phyloP scores from a whole-genome alignment of 2,329 filamentous ascomycete species.

The Fusarium protoensiforme region DNA sequence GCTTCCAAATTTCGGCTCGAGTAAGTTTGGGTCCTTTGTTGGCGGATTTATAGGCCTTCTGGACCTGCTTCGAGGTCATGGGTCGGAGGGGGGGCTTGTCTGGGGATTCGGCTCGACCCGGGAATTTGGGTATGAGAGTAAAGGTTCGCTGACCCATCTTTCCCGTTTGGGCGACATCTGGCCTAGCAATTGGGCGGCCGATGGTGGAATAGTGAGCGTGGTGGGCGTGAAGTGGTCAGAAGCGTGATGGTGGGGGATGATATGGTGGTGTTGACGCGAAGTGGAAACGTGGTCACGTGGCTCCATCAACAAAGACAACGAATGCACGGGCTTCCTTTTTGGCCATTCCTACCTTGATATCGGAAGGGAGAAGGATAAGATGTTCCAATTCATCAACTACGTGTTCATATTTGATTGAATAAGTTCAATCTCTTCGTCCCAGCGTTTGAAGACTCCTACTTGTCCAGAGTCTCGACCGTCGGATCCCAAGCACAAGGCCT shows the following conservation, averaged over 20 bases:
- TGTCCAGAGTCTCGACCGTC: slow-evolving; percentile 58
- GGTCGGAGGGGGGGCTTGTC: slow-evolving; percentile 39
- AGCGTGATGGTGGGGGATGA: slow-evolving; percentile 23
- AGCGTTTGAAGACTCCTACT: slow-evolving; percentile 30
- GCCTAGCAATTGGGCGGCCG: background rate
- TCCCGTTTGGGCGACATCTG: slow-evolving; percentile 33
- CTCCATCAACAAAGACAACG: slow-evolving; percentile 11
- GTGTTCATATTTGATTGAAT: background rate
- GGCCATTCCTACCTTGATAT: background rate
- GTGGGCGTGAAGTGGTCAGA: background rate
- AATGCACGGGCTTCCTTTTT: background rate
- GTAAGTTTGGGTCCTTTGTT: slow-evolving; percentile 52
- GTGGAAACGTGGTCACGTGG: slow-evolving; percentile 43
- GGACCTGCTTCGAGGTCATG: slow-evolving; percentile 57
- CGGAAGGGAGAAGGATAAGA: background rate
- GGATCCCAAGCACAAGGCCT: slow-evolving; percentile 69
- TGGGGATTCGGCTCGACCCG: slow-evolving; percentile 35
- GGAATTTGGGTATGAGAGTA: slow-evolving; percentile 53
- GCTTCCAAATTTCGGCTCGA: slow-evolving; percentile 51
- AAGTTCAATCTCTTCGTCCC: background rate
- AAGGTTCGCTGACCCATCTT: slow-evolving; percentile 58
- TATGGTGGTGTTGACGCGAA: slow-evolving; percentile 30
- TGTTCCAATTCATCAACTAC: background rate
- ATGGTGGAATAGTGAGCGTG: background rate
- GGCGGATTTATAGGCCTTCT: slow-evolving; percentile 51